Evolutionary conservation across 306 rosid species (phyloP).

Genomic region (Ochetophila trinervis): DNA sequence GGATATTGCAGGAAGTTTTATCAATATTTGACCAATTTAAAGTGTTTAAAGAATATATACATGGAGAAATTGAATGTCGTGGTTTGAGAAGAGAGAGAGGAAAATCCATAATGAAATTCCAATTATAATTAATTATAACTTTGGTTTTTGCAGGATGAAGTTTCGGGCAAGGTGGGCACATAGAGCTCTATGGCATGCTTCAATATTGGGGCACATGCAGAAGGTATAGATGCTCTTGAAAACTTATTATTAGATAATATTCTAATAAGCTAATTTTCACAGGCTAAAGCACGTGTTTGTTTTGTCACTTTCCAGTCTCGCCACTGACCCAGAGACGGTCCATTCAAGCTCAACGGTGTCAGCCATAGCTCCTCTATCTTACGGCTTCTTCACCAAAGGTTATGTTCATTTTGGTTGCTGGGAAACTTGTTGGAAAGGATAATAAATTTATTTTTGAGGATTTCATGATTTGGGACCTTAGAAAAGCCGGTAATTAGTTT

Average conservation of each 20-base stretch:
- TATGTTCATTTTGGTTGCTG: conserved; percentile 60
- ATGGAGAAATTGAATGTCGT: too few species aligned
- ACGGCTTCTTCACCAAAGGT: conserved; percentile 64
- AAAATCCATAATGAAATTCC: too few species aligned
- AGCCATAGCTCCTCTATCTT: conserved; percentile 72
- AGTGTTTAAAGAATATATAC: too few species aligned
- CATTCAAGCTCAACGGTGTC: conserved; percentile 73
- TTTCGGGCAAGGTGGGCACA: conserved; percentile 65
- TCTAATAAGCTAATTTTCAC: neutral
- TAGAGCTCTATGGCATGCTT: conserved; percentile 50
- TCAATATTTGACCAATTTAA: too few species aligned
- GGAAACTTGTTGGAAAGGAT: too few species aligned
- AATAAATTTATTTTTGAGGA: too few species aligned
- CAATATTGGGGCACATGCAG: conserved; percentile 54
- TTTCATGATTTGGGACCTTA: too few species aligned
- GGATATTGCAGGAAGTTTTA: too few species aligned
- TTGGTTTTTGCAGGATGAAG: conserved; percentile 39
- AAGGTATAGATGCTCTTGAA: conserved; percentile 16
- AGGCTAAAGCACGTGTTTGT: neutral
- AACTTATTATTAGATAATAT: too few species aligned
- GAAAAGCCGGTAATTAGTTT: too few species aligned
- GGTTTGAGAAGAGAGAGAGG: too few species aligned
- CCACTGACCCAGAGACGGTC: conserved; percentile 71
- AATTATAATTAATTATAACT: neutral
- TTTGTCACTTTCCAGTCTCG: conserved; percentile 52